These are phyloP conservation scores for Parachaetomium inaequale DNA, from an alignment of 495 filamentous ascomycete genomes.

Conservation along the genomic window DNA sequence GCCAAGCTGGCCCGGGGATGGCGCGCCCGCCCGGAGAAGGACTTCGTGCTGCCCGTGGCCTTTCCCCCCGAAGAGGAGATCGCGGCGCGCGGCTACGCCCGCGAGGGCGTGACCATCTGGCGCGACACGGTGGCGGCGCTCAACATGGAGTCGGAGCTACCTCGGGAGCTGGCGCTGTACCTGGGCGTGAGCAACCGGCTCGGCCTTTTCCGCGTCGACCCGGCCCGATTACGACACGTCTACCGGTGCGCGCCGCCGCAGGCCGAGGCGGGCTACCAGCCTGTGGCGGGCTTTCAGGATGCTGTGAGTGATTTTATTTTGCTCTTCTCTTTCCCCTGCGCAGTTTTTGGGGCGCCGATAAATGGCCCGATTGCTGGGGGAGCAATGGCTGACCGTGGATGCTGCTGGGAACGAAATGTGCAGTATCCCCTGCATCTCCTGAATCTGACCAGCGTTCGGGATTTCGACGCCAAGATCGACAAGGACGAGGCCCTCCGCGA, in stretches of 20 bases:
- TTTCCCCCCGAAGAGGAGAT: conserved; percentile 54
- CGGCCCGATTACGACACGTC: conserved; percentile 60
- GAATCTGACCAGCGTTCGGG: conserved; percentile 67
- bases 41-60: conserved; percentile 62
- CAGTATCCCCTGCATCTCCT: conserved; percentile 81
- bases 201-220: conserved; percentile 69
- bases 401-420: neutral
- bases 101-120: conserved; percentile 72
- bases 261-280: conserved; percentile 67
- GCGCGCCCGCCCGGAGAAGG: conserved; percentile 44
- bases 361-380: conserved; percentile 14
- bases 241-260: conserved; percentile 71
- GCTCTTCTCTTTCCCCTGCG: neutral
- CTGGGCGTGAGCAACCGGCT: conserved; percentile 62
- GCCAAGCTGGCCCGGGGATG: conserved; percentile 46
- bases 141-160: conserved; percentile 51
- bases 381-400: neutral
- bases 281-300: conserved; percentile 77
- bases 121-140: conserved; percentile 64
- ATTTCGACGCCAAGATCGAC: conserved; percentile 57
- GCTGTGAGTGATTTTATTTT: conserved; percentile 48
- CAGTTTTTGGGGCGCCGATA: neutral
- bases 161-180: conserved; percentile 52
- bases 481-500: conserved; percentile 40
- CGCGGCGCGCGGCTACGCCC: conserved; percentile 53